Conservation (phyloP, 2,329 filamentous ascomycete genomes). For the Rachicladosporium sp. region DNA sequence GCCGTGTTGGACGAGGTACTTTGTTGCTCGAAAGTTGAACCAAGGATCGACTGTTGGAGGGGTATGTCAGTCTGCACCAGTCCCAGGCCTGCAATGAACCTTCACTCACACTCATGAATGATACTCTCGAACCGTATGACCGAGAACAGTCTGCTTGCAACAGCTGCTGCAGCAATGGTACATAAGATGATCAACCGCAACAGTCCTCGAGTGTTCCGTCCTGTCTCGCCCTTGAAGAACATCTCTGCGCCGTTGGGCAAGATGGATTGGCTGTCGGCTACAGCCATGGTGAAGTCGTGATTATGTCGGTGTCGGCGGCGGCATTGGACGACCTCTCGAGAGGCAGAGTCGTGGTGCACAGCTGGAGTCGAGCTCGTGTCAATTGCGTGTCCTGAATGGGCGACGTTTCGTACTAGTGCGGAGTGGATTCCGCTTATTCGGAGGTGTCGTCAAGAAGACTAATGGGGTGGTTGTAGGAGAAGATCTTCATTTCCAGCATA, state of each 20-base stretch:
- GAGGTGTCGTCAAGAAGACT: no score
- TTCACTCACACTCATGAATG: conserved; percentile 82
- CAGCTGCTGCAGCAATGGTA: conserved; percentile 81
- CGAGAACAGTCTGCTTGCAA: conserved; percentile 91
- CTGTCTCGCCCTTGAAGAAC: conserved; percentile 66
- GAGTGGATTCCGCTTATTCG: no score
- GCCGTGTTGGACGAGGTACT: conserved; percentile 91
- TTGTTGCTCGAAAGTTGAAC: conserved; percentile 99
- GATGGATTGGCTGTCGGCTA: conserved; percentile 7
- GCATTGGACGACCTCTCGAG: neutral
- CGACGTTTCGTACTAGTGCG: no score
- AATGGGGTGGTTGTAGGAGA: no score
- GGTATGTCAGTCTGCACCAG: neutral
- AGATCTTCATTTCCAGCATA: no score
- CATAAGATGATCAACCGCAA: conserved; percentile 80
- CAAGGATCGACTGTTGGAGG: conserved; percentile 74
- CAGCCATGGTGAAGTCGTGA: conserved; percentile 8
- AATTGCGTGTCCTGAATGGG: no score
- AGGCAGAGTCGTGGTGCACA: no score
- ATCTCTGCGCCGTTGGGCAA: conserved; percentile 17
- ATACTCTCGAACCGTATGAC: conserved; percentile 99
- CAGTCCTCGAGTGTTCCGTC: conserved; percentile 70
- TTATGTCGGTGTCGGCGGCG: conserved; percentile 1
- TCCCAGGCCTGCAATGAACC: neutral
- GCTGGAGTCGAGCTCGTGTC: no score